These are phyloP conservation scores for Naganishia vaughanmartiniae DNA, from an alignment of 768 basidiomycete species.

Conservation along the genomic window DNA sequence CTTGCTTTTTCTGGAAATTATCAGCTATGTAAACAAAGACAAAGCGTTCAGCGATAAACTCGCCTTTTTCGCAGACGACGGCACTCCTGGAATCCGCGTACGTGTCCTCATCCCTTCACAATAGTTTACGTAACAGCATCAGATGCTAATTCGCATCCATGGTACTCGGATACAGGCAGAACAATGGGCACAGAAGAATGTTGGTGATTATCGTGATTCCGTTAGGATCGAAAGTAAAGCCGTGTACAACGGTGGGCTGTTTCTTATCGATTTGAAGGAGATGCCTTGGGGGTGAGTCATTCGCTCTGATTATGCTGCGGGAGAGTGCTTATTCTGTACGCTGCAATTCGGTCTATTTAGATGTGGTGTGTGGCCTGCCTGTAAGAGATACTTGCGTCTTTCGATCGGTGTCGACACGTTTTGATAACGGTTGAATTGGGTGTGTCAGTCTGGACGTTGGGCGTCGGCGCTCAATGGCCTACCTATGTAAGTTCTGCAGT, in stretches of 20 bases:
- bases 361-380: conserved; percentile 51
- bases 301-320: too few relatives aligned
- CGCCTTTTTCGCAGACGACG: conserved; percentile 45
- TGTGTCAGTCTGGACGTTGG: conserved; percentile 47
- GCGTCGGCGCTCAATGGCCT: conserved; percentile 47
- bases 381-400: conserved; percentile 34
- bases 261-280: conserved; percentile 46
- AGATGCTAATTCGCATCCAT: not conserved
- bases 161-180: conserved; percentile 37
- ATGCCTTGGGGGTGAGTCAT: conserved; percentile 44
- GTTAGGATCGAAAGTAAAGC: conserved; percentile 43
- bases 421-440: not conserved
- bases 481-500: conserved; percentile 35
- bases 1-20: conserved; percentile 1
- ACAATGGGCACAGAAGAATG: conserved; percentile 36
- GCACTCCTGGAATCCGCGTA: conserved; percentile 49
- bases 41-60: conserved; percentile 43
- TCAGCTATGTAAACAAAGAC: conserved; percentile 39
- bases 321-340: not conserved
- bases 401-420: not conserved
- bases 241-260: conserved; percentile 46
- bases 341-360: conserved; percentile 16
- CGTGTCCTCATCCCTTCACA: conserved; percentile 6
- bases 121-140: not conserved
- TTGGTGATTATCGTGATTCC: conserved; percentile 38